A percentile compares a stretch with the other conserved stretches of the same genome.
Evolutionary conservation across 805 yeast genomes (phyloP).

Genomic region (Nakazawaea anatomiae): DNA sequence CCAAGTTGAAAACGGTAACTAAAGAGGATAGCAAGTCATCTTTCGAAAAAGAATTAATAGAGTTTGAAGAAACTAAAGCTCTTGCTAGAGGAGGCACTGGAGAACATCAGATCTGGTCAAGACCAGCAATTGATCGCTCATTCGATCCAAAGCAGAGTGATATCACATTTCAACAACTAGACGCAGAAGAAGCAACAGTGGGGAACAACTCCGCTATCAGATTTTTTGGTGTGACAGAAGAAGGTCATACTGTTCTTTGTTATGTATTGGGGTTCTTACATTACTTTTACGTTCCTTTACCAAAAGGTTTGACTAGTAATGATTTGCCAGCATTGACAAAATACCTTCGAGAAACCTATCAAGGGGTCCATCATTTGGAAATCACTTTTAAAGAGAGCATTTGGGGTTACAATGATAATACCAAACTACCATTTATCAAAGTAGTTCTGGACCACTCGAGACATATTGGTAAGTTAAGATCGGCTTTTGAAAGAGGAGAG

Average conservation of each 20-base stretch:
- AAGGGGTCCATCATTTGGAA: slow-evolving; percentile 61
- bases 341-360: slow-evolving; percentile 41
- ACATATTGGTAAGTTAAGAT: slow-evolving; percentile 61
- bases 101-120: slow-evolving; percentile 28
- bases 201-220: slow-evolving; percentile 59
- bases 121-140: slow-evolving; percentile 49
- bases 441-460: slow-evolving; percentile 62
- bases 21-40: slow-evolving; percentile 30
- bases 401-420: slow-evolving; percentile 88
- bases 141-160: slow-evolving; percentile 46
- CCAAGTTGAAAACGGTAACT: slow-evolving; percentile 16
- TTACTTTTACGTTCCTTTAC: slow-evolving; percentile 89
- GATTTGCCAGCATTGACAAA: slow-evolving; percentile 43
- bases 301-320: slow-evolving; percentile 59
- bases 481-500: slow-evolving; percentile 81
- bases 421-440: slow-evolving; percentile 73
- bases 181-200: slow-evolving; percentile 77
- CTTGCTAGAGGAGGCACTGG: slow-evolving; percentile 19
- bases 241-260: slow-evolving; percentile 86
- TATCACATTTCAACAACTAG: slow-evolving; percentile 82
- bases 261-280: slow-evolving; percentile 86
- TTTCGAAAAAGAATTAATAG: slow-evolving; percentile 46
- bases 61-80: slow-evolving; percentile 23
- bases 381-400: slow-evolving; percentile 72
- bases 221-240: slow-evolving; percentile 87